These are phyloP conservation scores for Heteromeles arbutifolia DNA, from an alignment of 306 rosid genomes.

Conservation along the genomic window DNA sequence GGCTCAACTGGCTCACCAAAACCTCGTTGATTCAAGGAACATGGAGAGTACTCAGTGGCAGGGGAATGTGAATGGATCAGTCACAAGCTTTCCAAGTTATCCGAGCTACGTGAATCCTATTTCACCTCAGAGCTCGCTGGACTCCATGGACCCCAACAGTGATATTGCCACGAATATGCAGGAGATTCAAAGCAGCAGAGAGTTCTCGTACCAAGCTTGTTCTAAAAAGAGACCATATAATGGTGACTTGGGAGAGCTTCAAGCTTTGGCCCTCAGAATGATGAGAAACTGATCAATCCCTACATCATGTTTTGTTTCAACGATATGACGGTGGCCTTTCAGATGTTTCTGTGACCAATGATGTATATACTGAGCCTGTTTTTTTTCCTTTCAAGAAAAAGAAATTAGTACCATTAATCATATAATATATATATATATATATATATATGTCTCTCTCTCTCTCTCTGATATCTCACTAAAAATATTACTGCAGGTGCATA, in stretches of 20 bases:
- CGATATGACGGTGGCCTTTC: neutral
- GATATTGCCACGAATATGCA: conserved; percentile 44
- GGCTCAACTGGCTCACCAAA: conserved; percentile 77
- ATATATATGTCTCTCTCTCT: neutral
- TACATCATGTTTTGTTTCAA: conserved; percentile 6
- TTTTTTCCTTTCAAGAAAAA: neutral
- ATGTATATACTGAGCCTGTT: conserved; percentile 7
- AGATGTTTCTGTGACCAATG: conserved; percentile 4
- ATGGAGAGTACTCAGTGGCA: conserved; percentile 43
- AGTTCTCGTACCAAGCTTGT: conserved; percentile 32
- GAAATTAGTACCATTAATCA: neutral
- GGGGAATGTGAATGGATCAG: conserved; percentile 25
- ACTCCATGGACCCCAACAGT: conserved; percentile 49
- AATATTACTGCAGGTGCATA: neutral
- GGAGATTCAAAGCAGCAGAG: conserved; percentile 44
- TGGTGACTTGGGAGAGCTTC: conserved; percentile 79
- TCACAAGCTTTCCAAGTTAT: conserved; percentile 30
- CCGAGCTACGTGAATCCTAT: conserved; percentile 48
- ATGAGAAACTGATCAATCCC: conserved; percentile 53
- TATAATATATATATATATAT: too few relatives aligned
- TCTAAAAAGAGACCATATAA: conserved; percentile 40
- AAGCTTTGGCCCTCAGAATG: conserved; percentile 86
- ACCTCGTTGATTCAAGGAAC: conserved; percentile 33
- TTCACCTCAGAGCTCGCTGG: conserved; percentile 86
- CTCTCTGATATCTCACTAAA: neutral